These are phyloP conservation scores for Tephrocybe sp. DNA, from an alignment of 768 basidiomycete species.

Conservation along the genomic window DNA sequence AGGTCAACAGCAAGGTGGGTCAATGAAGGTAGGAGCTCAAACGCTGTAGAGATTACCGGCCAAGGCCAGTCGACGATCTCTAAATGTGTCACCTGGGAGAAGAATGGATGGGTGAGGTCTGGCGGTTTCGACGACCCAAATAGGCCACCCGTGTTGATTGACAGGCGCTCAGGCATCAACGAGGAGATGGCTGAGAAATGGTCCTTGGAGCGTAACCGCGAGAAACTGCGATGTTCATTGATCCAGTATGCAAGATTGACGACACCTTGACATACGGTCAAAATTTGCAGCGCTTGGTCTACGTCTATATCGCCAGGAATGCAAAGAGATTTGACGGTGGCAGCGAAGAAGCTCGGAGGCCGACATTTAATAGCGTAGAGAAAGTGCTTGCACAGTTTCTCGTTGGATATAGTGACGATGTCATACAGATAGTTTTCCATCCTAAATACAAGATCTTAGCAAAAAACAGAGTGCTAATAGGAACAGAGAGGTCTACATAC, in stretches of 20 bases:
- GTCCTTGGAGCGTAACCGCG: neutral
- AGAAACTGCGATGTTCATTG: neutral
- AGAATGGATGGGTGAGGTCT: constrained; percentile 24
- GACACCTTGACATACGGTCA: constrained; percentile 24
- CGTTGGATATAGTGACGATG: constrained; percentile 20
- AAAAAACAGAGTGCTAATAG: neutral
- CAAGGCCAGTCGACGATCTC: constrained; percentile 26
- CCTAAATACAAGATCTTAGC: constrained; percentile 11
- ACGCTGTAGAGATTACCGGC: constrained; percentile 5
- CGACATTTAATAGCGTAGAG: constrained; percentile 18
- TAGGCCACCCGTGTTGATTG: constrained; percentile 23
- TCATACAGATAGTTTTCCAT: constrained; percentile 25
- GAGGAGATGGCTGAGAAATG: constrained; percentile 19
- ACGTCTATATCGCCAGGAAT: constrained; percentile 22
- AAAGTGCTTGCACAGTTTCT: constrained; percentile 17
- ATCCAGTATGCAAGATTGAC: constrained; percentile 26
- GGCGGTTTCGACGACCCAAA: constrained; percentile 14
- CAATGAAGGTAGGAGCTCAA: constrained; percentile 19
- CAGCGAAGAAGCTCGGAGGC: constrained; percentile 20
- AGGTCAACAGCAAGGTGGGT: constrained; percentile 26
- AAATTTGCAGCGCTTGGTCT: constrained; percentile 16
- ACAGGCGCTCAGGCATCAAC: constrained; percentile 22
- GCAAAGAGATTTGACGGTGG: constrained; percentile 26
- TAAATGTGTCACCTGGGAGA: constrained; percentile 22
- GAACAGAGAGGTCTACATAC: constrained; percentile 7